Percentiles rank a stretch among this genome's conserved stretches.
Conservation (phyloP, 2,329 filamentous ascomycete genomes). For the Chrysoporthe puriensis region DNA sequence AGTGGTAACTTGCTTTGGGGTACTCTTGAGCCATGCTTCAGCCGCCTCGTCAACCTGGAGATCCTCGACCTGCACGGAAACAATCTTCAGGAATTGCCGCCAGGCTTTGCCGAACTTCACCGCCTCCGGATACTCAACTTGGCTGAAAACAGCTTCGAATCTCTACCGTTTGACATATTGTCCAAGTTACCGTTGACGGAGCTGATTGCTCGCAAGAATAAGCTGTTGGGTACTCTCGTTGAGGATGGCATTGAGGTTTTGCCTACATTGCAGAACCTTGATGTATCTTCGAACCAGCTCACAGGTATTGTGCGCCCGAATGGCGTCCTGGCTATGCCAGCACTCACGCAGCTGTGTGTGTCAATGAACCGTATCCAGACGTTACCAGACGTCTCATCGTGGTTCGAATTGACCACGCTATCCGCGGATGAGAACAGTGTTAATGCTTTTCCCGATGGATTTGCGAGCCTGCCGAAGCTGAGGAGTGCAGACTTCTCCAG, state of each 20-base stretch:
- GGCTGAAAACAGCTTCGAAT: slow-evolving; percentile 75
- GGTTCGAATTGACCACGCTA: slow-evolving; percentile 73
- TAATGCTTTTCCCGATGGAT: slow-evolving; percentile 73
- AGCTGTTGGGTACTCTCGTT: slow-evolving; percentile 73
- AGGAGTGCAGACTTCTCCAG: slow-evolving; percentile 81
- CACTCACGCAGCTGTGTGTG: slow-evolving; percentile 73
- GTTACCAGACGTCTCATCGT: slow-evolving; percentile 75
- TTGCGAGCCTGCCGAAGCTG: slow-evolving; percentile 68
- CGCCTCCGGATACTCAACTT: slow-evolving; percentile 78
- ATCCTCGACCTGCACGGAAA: slow-evolving; percentile 83
- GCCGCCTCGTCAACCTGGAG: slow-evolving; percentile 71
- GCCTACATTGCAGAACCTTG: slow-evolving; percentile 71
- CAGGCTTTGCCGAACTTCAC: slow-evolving; percentile 66
- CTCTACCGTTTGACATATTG: slow-evolving; percentile 71
- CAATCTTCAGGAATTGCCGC: slow-evolving; percentile 71
- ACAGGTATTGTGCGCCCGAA: slow-evolving; percentile 51
- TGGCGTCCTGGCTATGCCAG: slow-evolving; percentile 65
- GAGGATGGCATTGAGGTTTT: slow-evolving; percentile 61
- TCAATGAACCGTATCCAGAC: slow-evolving; percentile 77
- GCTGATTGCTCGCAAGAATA: slow-evolving; percentile 77
- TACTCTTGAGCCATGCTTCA: slow-evolving; percentile 65
- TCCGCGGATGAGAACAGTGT: slow-evolving; percentile 83
- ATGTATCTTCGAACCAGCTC: slow-evolving; percentile 78
- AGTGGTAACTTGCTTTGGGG: slow-evolving; percentile 77
- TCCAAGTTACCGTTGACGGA: slow-evolving; percentile 72